Conservation (phyloP, 2,329 filamentous ascomycete genomes). For the Phaeosphaeria sp. region DNA sequence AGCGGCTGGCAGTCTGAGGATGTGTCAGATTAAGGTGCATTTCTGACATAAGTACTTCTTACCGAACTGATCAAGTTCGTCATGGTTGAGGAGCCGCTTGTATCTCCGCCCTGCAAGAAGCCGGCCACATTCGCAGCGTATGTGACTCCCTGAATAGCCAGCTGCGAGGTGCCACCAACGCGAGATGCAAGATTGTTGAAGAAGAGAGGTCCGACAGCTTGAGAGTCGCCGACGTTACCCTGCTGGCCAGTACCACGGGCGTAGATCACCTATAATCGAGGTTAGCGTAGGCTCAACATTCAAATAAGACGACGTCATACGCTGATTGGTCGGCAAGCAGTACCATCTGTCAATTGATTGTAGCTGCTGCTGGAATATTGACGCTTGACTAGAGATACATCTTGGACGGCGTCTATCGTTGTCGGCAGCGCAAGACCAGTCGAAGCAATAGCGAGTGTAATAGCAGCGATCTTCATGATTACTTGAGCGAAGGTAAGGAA, state of each 20-base stretch:
- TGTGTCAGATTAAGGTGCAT: not conserved
- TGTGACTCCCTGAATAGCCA: constrained; percentile 63
- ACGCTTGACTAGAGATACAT: constrained; percentile 14
- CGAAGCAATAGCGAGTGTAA: not conserved
- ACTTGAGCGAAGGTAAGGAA: not conserved
- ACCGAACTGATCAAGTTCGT: constrained; percentile 42
- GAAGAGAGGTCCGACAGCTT: constrained; percentile 56
- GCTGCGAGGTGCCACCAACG: constrained; percentile 49
- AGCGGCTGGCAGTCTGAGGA: constrained; percentile 17
- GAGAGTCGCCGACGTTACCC: constrained; percentile 58
- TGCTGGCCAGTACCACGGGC: constrained; percentile 61
- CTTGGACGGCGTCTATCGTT: not conserved
- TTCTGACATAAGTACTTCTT: constrained; percentile 17
- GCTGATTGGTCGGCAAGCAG: constrained; percentile 55
- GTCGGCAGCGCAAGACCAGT: not conserved
- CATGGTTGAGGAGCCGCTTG: constrained; percentile 53
- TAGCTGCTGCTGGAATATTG: constrained; percentile 32
- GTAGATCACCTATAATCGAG: constrained; percentile 52
- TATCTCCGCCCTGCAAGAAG: constrained; percentile 56
- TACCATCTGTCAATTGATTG: constrained; percentile 40
- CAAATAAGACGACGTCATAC: not conserved
- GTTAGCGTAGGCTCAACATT: not conserved
- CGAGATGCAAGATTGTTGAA: constrained; percentile 53
- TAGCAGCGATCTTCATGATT: not conserved
- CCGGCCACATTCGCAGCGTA: constrained; percentile 55